These are phyloP conservation scores for Sugiyamaella qingdaonensis DNA, from an alignment of 805 yeast species.

Conservation along the genomic window DNA sequence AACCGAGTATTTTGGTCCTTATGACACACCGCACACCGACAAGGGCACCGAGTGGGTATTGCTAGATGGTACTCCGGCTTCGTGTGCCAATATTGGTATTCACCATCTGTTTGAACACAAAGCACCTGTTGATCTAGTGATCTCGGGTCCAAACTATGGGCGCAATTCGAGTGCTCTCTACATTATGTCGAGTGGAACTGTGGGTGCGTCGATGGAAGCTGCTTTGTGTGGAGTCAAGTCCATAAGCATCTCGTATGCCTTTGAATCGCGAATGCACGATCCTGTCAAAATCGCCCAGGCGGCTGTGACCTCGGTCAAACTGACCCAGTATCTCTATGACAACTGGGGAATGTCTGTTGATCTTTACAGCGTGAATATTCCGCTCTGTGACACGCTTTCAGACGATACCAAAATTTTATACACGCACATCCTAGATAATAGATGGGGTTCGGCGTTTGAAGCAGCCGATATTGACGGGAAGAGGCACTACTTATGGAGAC, in stretches of 20 bases:
- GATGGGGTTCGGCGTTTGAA: conserved; percentile 68
- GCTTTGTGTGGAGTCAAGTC: conserved; percentile 60
- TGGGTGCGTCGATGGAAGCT: conserved; percentile 96
- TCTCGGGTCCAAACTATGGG: conserved; percentile 96
- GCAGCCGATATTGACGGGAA: conserved; percentile 22
- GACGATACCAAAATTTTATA: conserved; percentile 58
- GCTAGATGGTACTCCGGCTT: conserved; percentile 92
- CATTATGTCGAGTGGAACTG: conserved; percentile 87
- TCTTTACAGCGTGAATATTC: conserved; percentile 79
- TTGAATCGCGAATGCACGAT: conserved; percentile 48
- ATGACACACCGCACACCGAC: background rate
- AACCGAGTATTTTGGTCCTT: conserved; percentile 19
- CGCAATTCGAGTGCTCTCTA: conserved; percentile 87
- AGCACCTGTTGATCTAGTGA: conserved; percentile 73
- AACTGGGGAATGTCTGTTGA: conserved; percentile 61
- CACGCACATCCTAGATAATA: conserved; percentile 77
- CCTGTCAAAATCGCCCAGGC: conserved; percentile 56
- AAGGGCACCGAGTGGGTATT: conserved; percentile 55
- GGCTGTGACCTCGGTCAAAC: conserved; percentile 57
- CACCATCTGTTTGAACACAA: conserved; percentile 55
- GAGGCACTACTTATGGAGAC: conserved; percentile 70
- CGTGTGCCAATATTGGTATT: conserved; percentile 87
- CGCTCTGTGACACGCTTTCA: conserved; percentile 55
- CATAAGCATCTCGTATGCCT: conserved; percentile 86
- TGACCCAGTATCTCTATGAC: conserved; percentile 54